Percentiles rank a stretch among this genome's conserved stretches.
phyloP scores from a whole-genome alignment of 768 basidiomycete genomes.

The Lactifluus rugatus region DNA sequence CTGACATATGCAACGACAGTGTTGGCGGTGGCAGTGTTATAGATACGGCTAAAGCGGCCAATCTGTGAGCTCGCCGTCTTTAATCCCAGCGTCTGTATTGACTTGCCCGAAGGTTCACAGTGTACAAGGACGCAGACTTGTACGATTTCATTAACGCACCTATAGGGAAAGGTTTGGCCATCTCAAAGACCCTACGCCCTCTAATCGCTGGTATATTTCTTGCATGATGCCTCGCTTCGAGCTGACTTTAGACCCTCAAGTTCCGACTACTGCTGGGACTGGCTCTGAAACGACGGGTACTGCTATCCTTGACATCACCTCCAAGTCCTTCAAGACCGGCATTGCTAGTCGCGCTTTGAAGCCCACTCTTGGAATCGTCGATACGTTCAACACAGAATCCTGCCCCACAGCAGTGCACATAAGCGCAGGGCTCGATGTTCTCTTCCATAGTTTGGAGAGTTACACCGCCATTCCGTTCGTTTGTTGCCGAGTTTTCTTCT shows the following conservation, averaged over 20 bases:
- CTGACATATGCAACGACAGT: conserved; percentile 29
- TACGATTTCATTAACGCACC: conserved; percentile 98
- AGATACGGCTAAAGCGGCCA: conserved; percentile 93
- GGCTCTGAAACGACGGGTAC: conserved; percentile 94
- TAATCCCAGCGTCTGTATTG: background rate
- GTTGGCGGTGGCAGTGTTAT: conserved; percentile 93
- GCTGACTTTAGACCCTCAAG: conserved; percentile 23
- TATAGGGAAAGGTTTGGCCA: conserved; percentile 83
- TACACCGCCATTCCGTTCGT: conserved; percentile 88
- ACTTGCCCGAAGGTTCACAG: conserved; percentile 52
- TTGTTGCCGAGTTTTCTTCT: background rate
- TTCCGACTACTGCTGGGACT: conserved; percentile 75
- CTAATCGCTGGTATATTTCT: conserved; percentile 58
- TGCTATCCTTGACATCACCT: conserved; percentile 89
- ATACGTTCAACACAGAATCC: conserved; percentile 82
- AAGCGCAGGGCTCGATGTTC: conserved; percentile 86
- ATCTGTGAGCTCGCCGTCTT: conserved; percentile 43
- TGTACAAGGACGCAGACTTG: conserved; percentile 85
- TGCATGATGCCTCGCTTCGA: background rate
- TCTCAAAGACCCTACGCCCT: conserved; percentile 63
- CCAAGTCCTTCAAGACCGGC: conserved; percentile 90
- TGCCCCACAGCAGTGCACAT: conserved; percentile 93
- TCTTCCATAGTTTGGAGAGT: conserved; percentile 94
- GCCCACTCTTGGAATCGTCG: conserved; percentile 70
- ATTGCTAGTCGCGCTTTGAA: conserved; percentile 90